Evolutionary conservation across 306 rosid species (phyloP).

Genomic region (Quercus rubra): DNA sequence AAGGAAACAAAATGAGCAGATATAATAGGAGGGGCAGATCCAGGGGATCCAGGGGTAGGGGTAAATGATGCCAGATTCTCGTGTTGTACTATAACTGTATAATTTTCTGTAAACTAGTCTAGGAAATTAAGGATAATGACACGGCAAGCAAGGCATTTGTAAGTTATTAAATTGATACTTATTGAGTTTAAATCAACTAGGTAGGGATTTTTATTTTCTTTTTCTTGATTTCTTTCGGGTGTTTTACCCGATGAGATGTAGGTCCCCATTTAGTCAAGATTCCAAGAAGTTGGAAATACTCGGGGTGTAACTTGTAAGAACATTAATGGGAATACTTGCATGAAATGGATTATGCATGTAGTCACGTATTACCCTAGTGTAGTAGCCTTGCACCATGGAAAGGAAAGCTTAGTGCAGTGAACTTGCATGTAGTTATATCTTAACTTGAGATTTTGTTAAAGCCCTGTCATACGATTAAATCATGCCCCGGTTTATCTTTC

Average conservation of each 20-base stretch:
- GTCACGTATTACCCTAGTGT: not conserved
- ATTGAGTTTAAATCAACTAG: conserved; percentile 23
- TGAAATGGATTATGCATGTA: not conserved
- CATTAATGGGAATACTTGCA: conserved; percentile 11
- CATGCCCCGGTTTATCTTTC: no score
- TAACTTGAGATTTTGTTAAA: no score
- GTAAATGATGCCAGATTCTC: conserved; percentile 38
- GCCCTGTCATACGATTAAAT: no score
- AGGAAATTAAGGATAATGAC: conserved; percentile 33
- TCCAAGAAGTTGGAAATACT: conserved; percentile 27
- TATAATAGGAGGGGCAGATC: conserved; percentile 43
- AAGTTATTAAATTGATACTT: conserved; percentile 23
- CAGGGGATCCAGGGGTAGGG: conserved; percentile 23
- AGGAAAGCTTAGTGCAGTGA: no score
- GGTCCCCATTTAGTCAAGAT: not conserved
- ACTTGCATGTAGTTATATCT: no score
- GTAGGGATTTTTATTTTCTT: conserved; percentile 21
- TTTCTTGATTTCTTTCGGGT: not conserved
- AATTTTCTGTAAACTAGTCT: conserved; percentile 32
- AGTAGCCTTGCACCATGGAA: not conserved
- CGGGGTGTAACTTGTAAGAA: conserved; percentile 19
- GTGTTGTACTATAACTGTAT: conserved; percentile 19
- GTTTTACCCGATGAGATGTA: conserved; percentile 1
- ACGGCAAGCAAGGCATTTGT: conserved; percentile 33
- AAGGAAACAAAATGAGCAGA: conserved; percentile 43